Base-by-base conservation (phyloP, 1,139 yeast genomes). In the Blastobotrys elegans region DNA sequence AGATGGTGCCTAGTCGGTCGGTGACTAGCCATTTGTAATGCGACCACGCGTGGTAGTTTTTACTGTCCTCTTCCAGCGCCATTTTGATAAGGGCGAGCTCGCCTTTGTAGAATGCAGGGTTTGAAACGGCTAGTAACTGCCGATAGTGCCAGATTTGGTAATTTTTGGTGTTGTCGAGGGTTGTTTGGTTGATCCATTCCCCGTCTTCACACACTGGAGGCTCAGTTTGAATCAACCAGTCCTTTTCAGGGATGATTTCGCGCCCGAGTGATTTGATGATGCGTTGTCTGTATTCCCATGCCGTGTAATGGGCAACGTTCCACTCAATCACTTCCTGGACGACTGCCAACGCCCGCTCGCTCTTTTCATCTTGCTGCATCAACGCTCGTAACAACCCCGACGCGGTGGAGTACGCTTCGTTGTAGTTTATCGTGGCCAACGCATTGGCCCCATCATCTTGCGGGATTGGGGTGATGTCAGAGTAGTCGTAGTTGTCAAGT, bases 61-160 rank as follows among this genome's bases (percentile, higher is more conserved):
- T 92, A 13, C 82, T 66, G 61, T 92, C 99, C 40, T 80, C 83
- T 20, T 76, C 78, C 10, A 92, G 67, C 83, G 90, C 84, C 39
- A 77, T 67, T 41, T 74, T 74, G 44, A 85, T 68, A 16, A 87
- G 70, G 2, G 85, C 83, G 50, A 72, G 73, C 59, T 89, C 97
- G 29, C 79, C 66, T 44, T 66, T 69, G 40, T 70, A 65, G 40
- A 69, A 65, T 20, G 31, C 40, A 4, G 49, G 43, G 16, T 43
- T 48, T 2, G 47, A 43, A 2, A 49, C 53, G 45, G 22, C 54
- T 32, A 67, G 55, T 20, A 53, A 56, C 60, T 85, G 90, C 46
- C 97, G 76, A 61, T 90, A 88, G 59, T 89, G 87, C 98, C 98
- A 92, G 24, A 92, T 84, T 66, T 92, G 99, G 68, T 94, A 92